These are phyloP conservation scores for Dryadomyces quercus-mongolicae DNA, from an alignment of 2,329 filamentous ascomycete species.

Conservation along the genomic window DNA sequence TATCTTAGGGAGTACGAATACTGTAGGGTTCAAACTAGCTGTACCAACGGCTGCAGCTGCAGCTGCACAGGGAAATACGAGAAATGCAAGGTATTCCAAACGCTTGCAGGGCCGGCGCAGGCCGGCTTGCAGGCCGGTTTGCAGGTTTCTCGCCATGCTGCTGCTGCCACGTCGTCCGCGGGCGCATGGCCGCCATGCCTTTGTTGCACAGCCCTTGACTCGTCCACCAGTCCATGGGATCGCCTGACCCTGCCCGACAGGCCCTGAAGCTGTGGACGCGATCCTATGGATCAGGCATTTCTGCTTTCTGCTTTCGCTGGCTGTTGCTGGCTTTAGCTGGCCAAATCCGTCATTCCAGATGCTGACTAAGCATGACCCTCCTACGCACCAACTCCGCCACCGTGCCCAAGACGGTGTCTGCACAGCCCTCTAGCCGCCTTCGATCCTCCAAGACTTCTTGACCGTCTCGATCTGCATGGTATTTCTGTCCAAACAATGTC, in stretches of 20 bases:
- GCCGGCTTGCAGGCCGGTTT: too few relatives aligned
- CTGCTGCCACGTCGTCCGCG: background rate
- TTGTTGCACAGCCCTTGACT: background rate
- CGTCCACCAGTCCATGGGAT: background rate
- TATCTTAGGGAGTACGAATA: too few relatives aligned
- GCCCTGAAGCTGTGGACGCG: too few relatives aligned
- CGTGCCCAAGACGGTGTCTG: background rate
- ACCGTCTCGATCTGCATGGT: background rate
- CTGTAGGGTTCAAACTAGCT: too few relatives aligned
- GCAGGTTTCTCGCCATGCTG: too few relatives aligned
- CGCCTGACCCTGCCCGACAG: background rate
- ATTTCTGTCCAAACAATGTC: too few relatives aligned
- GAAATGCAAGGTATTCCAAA: background rate
- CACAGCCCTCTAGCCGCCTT: background rate
- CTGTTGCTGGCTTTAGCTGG: too few relatives aligned
- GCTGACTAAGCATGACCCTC: background rate
- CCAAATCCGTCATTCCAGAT: too few relatives aligned
- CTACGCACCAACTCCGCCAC: background rate
- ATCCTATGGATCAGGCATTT: too few relatives aligned
- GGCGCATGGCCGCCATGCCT: background rate
- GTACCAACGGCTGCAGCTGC: background rate
- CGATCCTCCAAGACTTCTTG: background rate
- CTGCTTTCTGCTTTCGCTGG: background rate
- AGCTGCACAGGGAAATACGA: background rate
- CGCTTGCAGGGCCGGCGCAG: background rate